phyloP scores from a whole-genome alignment of 768 basidiomycete species.

The Boletus sp. region DNA sequence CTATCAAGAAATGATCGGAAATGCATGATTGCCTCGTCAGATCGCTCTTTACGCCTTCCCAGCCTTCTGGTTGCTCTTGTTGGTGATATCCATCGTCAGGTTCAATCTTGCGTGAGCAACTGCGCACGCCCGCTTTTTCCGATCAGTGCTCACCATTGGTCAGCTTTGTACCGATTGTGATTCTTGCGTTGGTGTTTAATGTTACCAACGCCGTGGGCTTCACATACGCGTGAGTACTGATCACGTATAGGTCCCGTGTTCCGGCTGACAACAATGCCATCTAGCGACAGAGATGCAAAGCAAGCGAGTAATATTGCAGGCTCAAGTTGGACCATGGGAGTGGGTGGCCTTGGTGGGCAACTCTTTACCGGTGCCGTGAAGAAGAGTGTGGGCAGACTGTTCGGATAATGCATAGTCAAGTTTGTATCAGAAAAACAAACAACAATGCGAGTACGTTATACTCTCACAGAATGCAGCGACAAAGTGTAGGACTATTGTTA shows the following conservation, averaged over 20 bases:
- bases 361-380: slow-evolving; percentile 79
- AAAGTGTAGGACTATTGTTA: slow-evolving; percentile 29
- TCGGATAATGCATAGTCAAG: slow-evolving; percentile 40
- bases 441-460: slow-evolving; percentile 7
- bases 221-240: slow-evolving; percentile 76
- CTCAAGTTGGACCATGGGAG: slow-evolving; percentile 66
- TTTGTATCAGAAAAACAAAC: slow-evolving; percentile 8
- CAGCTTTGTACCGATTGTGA: slow-evolving; percentile 93
- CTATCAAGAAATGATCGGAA: slow-evolving; percentile 12
- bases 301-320: slow-evolving; percentile 69
- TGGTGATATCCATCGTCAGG: slow-evolving; percentile 87
- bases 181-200: slow-evolving; percentile 94
- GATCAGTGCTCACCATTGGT: slow-evolving; percentile 8
- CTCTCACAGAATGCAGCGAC: slow-evolving; percentile 4
- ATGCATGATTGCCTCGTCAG: slow-evolving; percentile 37
- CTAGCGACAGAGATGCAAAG: slow-evolving; percentile 89
- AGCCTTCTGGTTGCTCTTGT: slow-evolving; percentile 77
- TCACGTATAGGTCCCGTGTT: slow-evolving; percentile 2
- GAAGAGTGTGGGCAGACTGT: slow-evolving; percentile 74
- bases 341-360: slow-evolving; percentile 83
- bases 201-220: slow-evolving; percentile 94
- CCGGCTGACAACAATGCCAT: slow-evolving; percentile 11
- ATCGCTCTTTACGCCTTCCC: slow-evolving; percentile 90
- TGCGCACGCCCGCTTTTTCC: not conserved
- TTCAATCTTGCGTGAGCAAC: slow-evolving; percentile 77